A percentile compares a stretch with the other conserved stretches of the same genome.
phyloP scores from a whole-genome alignment of 208 protist genomes.

The Acanthamoeba royreba region DNA sequence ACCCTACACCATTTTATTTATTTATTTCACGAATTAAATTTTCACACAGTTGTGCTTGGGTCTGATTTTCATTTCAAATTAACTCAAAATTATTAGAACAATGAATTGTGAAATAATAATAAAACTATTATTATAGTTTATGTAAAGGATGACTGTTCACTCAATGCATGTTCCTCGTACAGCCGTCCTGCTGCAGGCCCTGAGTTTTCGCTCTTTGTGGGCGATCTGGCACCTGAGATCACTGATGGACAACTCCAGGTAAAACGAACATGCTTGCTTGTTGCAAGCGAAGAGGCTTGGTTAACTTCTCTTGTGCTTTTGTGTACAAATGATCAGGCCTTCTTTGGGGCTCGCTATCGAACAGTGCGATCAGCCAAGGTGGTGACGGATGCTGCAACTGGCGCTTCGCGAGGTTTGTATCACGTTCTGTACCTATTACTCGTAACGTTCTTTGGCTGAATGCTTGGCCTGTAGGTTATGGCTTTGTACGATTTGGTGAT shows the following conservation, averaged over 20 bases:
- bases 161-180: no score
- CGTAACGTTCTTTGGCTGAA: neutral
- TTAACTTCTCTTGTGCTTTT: neutral
- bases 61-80: neutral
- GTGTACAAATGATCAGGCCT: neutral
- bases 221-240: neutral
- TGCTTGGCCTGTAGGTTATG: neutral
- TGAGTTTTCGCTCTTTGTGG: neutral
- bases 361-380: neutral
- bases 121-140: no score
- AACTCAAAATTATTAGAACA: neutral
- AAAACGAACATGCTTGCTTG: neutral
- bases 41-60: neutral
- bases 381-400: neutral
- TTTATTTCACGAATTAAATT: neutral
- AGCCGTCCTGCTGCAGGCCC: neutral
- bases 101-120: no score
- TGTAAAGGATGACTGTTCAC: no score
- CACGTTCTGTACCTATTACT: neutral
- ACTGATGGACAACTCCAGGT: neutral
- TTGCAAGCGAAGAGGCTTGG: no score
- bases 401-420: neutral
- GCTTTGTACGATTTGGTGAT: neutral
- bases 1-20: neutral
- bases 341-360: neutral